Conservation (phyloP, 768 basidiomycete species). For the Paxillus ammoniavirescens region DNA sequence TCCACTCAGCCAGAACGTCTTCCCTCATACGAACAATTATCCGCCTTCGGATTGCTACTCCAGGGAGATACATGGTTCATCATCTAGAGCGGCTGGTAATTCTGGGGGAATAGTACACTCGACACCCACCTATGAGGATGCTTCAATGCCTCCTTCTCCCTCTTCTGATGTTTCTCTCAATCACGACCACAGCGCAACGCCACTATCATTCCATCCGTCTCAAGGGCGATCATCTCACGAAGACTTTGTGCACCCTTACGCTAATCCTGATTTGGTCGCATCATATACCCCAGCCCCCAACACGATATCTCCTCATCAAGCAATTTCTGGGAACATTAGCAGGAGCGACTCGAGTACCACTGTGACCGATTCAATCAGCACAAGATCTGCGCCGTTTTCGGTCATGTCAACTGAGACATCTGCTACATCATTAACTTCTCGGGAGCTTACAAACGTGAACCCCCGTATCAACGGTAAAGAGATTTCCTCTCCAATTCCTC, state of each 20-base stretch:
- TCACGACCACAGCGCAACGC: conserved; percentile 11
- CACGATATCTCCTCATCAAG: conserved; percentile 26
- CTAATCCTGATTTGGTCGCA: conserved; percentile 67
- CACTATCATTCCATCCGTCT: conserved; percentile 26
- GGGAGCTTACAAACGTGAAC: conserved; percentile 14
- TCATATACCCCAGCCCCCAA: conserved; percentile 33
- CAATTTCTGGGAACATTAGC: conserved; percentile 32
- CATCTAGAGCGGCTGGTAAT: conserved; percentile 6
- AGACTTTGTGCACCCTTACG: conserved; percentile 67
- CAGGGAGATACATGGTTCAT: conserved; percentile 6
- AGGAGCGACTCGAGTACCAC: conserved; percentile 55
- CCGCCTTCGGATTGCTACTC: conserved; percentile 6
- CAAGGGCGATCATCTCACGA: conserved; percentile 35
- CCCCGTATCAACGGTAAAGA: conserved; percentile 44
- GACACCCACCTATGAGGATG: conserved; percentile 1
- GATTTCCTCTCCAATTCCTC: conserved; percentile 55
- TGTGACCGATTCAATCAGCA: conserved; percentile 44
- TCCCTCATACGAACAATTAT: conserved; percentile 30
- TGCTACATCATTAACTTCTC: conserved; percentile 19
- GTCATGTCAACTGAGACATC: conserved; percentile 36
- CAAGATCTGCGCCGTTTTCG: conserved; percentile 35
- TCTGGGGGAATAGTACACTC: conserved; percentile 8
- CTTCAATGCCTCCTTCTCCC: conserved; percentile 5
- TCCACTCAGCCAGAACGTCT: conserved; percentile 42
- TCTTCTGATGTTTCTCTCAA: conserved; percentile 10